These are phyloP conservation scores for Pseudofabraea citricarpa DNA, from an alignment of 2,329 filamentous ascomycete species.

Conservation along the genomic window DNA sequence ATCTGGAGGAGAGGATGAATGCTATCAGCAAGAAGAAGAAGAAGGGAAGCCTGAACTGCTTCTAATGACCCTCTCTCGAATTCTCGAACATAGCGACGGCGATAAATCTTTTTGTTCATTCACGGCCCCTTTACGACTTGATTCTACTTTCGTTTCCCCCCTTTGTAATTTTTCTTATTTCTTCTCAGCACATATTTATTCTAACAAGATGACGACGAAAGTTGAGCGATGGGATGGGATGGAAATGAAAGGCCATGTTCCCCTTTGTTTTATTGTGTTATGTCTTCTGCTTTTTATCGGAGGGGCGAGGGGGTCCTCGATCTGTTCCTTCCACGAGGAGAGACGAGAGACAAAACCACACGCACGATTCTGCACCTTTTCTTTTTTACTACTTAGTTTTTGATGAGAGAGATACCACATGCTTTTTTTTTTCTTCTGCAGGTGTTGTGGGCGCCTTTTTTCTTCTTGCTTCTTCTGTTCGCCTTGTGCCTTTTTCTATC, in stretches of 20 bases:
- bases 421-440: too few relatives aligned
- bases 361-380: too few relatives aligned
- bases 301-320: too few relatives aligned
- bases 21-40: slow-evolving; percentile 84
- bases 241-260: slow-evolving; percentile 12
- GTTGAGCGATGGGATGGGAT: slow-evolving; percentile 11
- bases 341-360: too few relatives aligned
- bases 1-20: slow-evolving; percentile 93
- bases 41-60: slow-evolving; percentile 95
- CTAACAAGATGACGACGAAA: slow-evolving; percentile 10
- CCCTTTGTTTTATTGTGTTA: slow-evolving; percentile 8
- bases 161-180: slow-evolving; percentile 3
- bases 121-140: slow-evolving; percentile 3
- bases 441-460: too few relatives aligned
- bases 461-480: too few relatives aligned
- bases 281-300: neutral
- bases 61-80: slow-evolving; percentile 33
- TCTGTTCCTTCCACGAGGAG: too few relatives aligned
- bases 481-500: too few relatives aligned
- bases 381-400: too few relatives aligned
- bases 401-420: too few relatives aligned
- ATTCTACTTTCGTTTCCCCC: slow-evolving; percentile 1
- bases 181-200: slow-evolving; percentile 16
- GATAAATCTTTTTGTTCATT: slow-evolving; percentile 1
- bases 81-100: slow-evolving; percentile 1